These are phyloP conservation scores for Teunomyces pallodes DNA, from an alignment of 805 yeast species.

Conservation along the genomic window DNA sequence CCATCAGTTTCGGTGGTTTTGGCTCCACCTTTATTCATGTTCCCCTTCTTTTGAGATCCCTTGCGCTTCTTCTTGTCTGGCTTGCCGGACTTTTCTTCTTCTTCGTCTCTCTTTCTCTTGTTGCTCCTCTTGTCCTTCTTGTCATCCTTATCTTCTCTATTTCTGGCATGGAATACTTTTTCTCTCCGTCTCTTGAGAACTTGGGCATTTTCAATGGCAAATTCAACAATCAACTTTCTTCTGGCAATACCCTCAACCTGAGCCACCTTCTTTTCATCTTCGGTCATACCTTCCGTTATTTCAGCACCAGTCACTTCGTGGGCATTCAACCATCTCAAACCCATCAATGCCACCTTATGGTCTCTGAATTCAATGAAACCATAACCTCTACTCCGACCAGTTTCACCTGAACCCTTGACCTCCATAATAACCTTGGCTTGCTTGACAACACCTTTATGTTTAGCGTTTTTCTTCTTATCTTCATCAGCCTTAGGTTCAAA, in stretches of 20 bases:
- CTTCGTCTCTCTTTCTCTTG: conserved; percentile 23
- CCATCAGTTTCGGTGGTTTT: conserved; percentile 14
- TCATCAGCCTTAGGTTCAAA: conserved; percentile 19
- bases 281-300: conserved; percentile 64
- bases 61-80: conserved; percentile 23
- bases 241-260: conserved; percentile 53
- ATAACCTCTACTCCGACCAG: conserved; percentile 93
- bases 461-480: conserved; percentile 54
- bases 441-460: conserved; percentile 84
- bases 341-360: conserved; percentile 92
- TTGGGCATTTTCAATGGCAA: conserved; percentile 93
- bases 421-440: conserved; percentile 94
- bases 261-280: conserved; percentile 60
- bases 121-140: conserved; percentile 11
- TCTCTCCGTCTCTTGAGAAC: conserved; percentile 90
- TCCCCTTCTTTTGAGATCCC: conserved; percentile 40
- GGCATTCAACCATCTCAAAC: conserved; percentile 94
- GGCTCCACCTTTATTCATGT: conserved; percentile 41
- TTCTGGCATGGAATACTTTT: conserved; percentile 44
- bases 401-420: conserved; percentile 80
- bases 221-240: conserved; percentile 86
- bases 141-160: conserved; percentile 20
- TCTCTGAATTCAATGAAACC: conserved; percentile 93
- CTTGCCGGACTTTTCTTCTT: conserved; percentile 12
- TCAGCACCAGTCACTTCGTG: conserved; percentile 77